Base-by-base conservation (phyloP, 2,329 filamentous ascomycete species). In the Rhexocercosporidium sp. region DNA sequence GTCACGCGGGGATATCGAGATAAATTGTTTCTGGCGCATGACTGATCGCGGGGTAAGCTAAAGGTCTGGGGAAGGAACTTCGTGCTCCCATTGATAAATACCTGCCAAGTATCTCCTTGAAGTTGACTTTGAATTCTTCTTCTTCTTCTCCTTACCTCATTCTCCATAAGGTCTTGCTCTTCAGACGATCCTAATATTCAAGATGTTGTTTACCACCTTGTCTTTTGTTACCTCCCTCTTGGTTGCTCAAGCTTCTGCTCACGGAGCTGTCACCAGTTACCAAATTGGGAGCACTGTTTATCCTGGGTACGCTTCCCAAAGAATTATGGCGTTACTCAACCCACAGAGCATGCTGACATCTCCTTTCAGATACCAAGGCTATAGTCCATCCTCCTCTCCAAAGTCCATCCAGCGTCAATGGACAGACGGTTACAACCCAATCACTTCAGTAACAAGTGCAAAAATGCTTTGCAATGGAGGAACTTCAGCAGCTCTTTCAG, bases 381-480 rank as follows among this genome's bases (percentile, higher is more conserved):
- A 84, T 78, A 81, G 82, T 0, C 84, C 85, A 6, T 74, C 79
- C 37, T 79, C 79, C 34, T 80, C 79, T 39, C 83, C 82, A 18
- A 79, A 82, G 69, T 83, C 84, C n/a, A 87, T 87, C 74, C 83
- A 88, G 76, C 78, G 84, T 51, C 84, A 87, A 79, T 87, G 85
- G 85, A 81, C 82, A 18, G 79, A 68, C 49, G 56, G 85, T 78
- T 87, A 87, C 79, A 84, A 87, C 78, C 85, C 85, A 6, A 83
- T 83, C 69, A 80, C 82, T 76, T 79, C 78, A 7, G 80, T 83
- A 64, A 80, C 76, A n/a, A 81, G 83, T 74, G 72, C 77, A 62
- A 83, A 82, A 74, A 82, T 87, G 74, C 84, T 83, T 68, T 87
- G 85, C 79, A 87, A 87, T 74, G 84, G 84, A 62, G 85, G 85